Conservation (phyloP, 2,329 filamentous ascomycete genomes). For the Hypocreales sp. region DNA sequence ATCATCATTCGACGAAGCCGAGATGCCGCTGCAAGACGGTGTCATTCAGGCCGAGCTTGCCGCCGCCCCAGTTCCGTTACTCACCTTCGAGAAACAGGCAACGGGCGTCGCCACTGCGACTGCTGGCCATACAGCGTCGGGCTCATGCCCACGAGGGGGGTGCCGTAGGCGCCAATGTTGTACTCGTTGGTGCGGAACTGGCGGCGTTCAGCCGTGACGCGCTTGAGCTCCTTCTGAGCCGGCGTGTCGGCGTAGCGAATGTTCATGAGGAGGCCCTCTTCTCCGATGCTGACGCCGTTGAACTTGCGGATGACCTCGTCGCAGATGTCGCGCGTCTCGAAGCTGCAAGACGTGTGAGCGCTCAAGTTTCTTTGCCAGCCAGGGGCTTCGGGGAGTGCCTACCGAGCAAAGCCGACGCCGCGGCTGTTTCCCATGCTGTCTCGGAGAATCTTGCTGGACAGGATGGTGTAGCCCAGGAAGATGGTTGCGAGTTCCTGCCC, state of each 20-base stretch:
- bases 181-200: constrained; percentile 96
- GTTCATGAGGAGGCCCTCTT: constrained; percentile 72
- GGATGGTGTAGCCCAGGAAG: constrained; percentile 66
- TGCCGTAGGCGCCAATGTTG: constrained; percentile 57
- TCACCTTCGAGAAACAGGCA: constrained; percentile 16
- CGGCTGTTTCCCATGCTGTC: constrained; percentile 86
- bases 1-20: constrained; percentile 14
- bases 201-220: constrained; percentile 85
- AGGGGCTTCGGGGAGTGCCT: constrained; percentile 18
- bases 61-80: too few species aligned
- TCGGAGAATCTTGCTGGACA: constrained; percentile 89
- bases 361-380: background rate
- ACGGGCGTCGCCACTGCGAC: constrained; percentile 19
- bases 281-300: constrained; percentile 62
- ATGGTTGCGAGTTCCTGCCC: constrained; percentile 57
- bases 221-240: constrained; percentile 91
- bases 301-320: constrained; percentile 79
- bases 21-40: constrained; percentile 10
- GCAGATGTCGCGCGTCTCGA: constrained; percentile 77
- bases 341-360: constrained; percentile 39
- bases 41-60: too few species aligned
- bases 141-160: constrained; percentile 40
- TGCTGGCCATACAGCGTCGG: constrained; percentile 20
- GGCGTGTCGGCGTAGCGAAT: constrained; percentile 96
- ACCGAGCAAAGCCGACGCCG: constrained; percentile 95